Percentiles rank a stretch among this genome's conserved stretches.
phyloP scores from a whole-genome alignment of 352 stramenopile genomes.

The Phytophthora megakarya region DNA sequence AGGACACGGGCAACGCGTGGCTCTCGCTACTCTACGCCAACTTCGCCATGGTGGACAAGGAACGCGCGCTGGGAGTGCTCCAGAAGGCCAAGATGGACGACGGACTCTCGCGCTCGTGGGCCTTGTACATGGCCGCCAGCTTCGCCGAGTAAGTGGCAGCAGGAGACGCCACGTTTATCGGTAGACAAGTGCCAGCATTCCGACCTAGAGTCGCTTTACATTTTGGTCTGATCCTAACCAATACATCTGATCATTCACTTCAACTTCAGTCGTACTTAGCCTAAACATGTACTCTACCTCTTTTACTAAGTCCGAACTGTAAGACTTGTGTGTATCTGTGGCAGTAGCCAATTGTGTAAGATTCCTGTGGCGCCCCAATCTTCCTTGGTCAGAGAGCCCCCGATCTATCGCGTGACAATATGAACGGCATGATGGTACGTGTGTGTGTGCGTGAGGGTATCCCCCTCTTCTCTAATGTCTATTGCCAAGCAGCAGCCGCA shows the following conservation, averaged over 20 bases:
- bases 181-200: not conserved
- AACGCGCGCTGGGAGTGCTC: conserved; percentile 56
- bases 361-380: conserved; percentile 37
- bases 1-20: conserved; percentile 49
- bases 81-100: conserved; percentile 69
- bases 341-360: conserved; percentile 20
- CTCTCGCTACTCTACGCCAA: conserved; percentile 64
- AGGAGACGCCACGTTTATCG: not conserved
- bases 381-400: conserved; percentile 33
- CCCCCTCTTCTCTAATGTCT: not conserved
- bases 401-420: conserved; percentile 8
- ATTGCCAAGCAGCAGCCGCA: conserved; percentile 84
- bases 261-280: conserved; percentile 8
- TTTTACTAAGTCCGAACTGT: not conserved
- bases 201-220: too few species aligned
- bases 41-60: conserved; percentile 62
- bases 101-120: conserved; percentile 70
- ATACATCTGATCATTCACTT: not conserved
- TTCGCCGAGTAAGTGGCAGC: conserved; percentile 31
- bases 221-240: too few species aligned
- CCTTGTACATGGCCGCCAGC: conserved; percentile 72
- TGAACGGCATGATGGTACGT: conserved; percentile 55
- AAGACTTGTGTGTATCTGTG: conserved; percentile 5
- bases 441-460: not conserved
- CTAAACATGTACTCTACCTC: not conserved